Evolutionary conservation across 495 filamentous ascomycete genomes (phyloP), one percentile per base, ranked within the genome.

Genomic region (Aspergillus indologenus): DNA sequence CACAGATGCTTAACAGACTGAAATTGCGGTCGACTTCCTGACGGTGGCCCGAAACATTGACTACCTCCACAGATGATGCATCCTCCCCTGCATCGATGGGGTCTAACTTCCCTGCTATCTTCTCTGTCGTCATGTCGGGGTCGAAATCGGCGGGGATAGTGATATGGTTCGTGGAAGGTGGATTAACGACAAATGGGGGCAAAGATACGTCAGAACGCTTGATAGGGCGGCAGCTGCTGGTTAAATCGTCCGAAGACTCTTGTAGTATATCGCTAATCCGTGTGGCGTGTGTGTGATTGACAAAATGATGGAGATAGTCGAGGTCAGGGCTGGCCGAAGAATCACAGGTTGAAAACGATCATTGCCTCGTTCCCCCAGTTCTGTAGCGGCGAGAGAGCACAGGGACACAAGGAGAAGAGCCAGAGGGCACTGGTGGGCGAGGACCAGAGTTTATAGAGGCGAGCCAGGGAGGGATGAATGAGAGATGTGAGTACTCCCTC

Each of bases 11-110:
- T 58, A 84, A 56, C 3, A 86, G 70, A 46, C 81, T 79, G 67
- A 85, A 86, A 46, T 85, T 80, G 19, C 84, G 74, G 34, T 85
- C 75, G n/a, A 87, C 71, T 60, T 86, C 81, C 61, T 87, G 83
- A 29, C 64, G 66, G 67, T 87, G 82, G 22, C 84, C 83, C 23
- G 48, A 51, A 18, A 23, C 23, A 15, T 51, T 51, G 48, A 51
- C 48, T 11, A 51, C 48, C 18, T 51, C 48, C 22, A 51, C 23
- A 5, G 48, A 51, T 2, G 48, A 18, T 1, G 17, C 17, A 51
- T 51, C 48, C 14, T 51, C 48, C 18, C 17, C 17, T 18, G 23
- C 48, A 6, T 51, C 48, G 11, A 51, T n/a, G 8, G 47, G 5
- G n/a, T 29, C 48, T 21, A 51, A 4, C 48, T 51, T 51, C 48